These are phyloP conservation scores for Barnettozyma pratensis DNA, from an alignment of 805 yeast species.

Conservation along the genomic window DNA sequence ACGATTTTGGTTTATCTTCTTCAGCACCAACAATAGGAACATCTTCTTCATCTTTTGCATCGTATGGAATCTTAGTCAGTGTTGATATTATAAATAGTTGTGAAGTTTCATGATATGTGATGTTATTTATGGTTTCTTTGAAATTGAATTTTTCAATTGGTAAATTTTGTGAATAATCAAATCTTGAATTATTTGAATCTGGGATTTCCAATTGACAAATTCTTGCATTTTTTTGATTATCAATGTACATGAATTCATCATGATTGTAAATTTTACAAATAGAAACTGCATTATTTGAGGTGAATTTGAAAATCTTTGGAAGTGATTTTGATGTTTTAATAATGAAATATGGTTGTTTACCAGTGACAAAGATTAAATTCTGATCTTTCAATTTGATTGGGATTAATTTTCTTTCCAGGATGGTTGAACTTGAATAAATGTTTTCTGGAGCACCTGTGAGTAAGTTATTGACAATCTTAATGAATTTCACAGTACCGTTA, in stretches of 20 bases:
- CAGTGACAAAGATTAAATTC: constrained; percentile 64
- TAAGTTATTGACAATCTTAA: constrained; percentile 36
- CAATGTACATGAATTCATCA: constrained; percentile 57
- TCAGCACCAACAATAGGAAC: constrained; percentile 52
- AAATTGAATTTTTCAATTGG: constrained; percentile 50
- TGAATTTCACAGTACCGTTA: constrained; percentile 35
- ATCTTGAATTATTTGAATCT: constrained; percentile 21
- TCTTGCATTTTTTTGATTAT: constrained; percentile 64
- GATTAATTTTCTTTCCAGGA: constrained; percentile 61
- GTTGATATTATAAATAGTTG: constrained; percentile 61
- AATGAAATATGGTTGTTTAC: constrained; percentile 65
- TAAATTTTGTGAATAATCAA: constrained; percentile 53
- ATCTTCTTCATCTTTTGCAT: constrained; percentile 72
- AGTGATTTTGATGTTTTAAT: constrained; percentile 58
- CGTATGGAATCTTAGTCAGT: constrained; percentile 50
- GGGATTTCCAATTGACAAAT: constrained; percentile 33
- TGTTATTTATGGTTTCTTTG: constrained; percentile 58
- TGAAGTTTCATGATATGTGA: constrained; percentile 66
- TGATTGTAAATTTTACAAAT: constrained; percentile 42
- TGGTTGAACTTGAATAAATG: constrained; percentile 56
- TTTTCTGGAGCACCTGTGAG: constrained; percentile 80
- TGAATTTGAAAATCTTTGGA: constrained; percentile 63
- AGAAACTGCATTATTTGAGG: constrained; percentile 60
- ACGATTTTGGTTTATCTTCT: constrained; percentile 48
- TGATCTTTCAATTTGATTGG: constrained; percentile 54